These are phyloP conservation scores for Wickerhamiella pararugosa DNA, from an alignment of 1,139 yeast genomes.

Conservation along the genomic window DNA sequence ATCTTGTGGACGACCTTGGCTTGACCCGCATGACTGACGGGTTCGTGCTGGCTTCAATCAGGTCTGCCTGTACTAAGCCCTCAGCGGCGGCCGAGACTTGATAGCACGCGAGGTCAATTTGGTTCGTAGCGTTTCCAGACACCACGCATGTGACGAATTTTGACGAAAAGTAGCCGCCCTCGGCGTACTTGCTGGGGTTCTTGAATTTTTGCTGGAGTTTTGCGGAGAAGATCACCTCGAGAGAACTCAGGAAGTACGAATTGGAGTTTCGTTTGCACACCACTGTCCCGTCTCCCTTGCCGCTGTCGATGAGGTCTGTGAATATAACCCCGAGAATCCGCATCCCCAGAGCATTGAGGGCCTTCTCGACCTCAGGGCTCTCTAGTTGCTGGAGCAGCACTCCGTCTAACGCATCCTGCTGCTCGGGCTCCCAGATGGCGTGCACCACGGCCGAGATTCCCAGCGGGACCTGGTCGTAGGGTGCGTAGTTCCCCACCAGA, in stretches of 20 bases:
- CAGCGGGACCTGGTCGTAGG: constrained; percentile 69
- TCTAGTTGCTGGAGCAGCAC: constrained; percentile 44
- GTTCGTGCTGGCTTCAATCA: constrained; percentile 76
- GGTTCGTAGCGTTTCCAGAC: constrained; percentile 73
- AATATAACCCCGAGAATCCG: constrained; percentile 69
- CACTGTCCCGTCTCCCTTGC: constrained; percentile 75
- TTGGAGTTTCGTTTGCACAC: constrained; percentile 86
- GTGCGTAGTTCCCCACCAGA: constrained; percentile 67
- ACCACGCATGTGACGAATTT: constrained; percentile 88
- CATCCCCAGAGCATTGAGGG: constrained; percentile 38
- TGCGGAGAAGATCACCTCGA: constrained; percentile 81
- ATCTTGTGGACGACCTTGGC: constrained; percentile 51
- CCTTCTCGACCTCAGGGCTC: constrained; percentile 9
- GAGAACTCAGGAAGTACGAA: constrained; percentile 72
- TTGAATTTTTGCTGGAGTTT: constrained; percentile 53
- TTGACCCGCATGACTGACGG: constrained; percentile 80
- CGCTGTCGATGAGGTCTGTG: constrained; percentile 82
- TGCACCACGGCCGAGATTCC: constrained; percentile 92
- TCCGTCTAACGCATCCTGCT: constrained; percentile 76
- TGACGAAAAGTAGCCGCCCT: constrained; percentile 59
- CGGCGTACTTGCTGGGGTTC: constrained; percentile 51
- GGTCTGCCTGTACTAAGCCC: constrained; percentile 72
- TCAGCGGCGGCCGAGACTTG: constrained; percentile 85
- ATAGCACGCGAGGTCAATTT: constrained; percentile 80
- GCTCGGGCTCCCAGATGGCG: constrained; percentile 89